Evolutionary conservation across 805 yeast genomes (phyloP), one percentile per base, ranked within the genome.

Genomic region (Saccharomycopsis fodiens): DNA sequence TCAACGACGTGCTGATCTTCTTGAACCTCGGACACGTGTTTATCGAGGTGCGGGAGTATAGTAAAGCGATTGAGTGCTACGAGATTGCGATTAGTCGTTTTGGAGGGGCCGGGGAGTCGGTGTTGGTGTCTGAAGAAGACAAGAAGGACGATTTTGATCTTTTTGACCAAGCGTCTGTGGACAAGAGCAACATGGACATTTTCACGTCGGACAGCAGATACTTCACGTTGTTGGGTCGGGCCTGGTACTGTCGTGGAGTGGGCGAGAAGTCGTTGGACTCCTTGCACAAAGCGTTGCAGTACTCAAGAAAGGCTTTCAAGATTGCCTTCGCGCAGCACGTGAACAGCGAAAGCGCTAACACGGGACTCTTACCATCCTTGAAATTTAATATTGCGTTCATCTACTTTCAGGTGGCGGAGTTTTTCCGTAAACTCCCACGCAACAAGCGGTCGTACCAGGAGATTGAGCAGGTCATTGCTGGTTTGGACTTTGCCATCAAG

Each of bases 21-120:
- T 69, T 91, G 55, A 93, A 93, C 61, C 65, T 86, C 57, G 97
- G 95, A 0, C 95, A 93, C 62, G 89, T 91, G 50, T 70, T 85
- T 43, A 65, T 83, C 39, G 97, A 89, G 49, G 74, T 86, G 60
- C 80, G 82, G 53, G 94, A 89, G 59, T 88, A 69, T 58, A 70
- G 82, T 2, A 85, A 88, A 55, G 91, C 97, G 1, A 82, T 89
- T 57, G 97, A 93, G 62, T 76, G 78, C 57, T 93, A 91, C 64
- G 91, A 85, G 52, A 72, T 84, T 55, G 95, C 95, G 1, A 67
- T 85, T 49, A 71, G 73, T 22, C 73, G 82, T 58, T 83, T 73
- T 58, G 68, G 63, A 21, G 42, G 48, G 27, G 15, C 29, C 19
- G 39, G 31, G 3, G 49, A 37, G 8, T 31, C 46, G 22, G 16